Percentiles rank a stretch among this genome's conserved stretches.
Evolutionary conservation across 305 asterid genomes (phyloP).

Genomic region (Withania somnifera): DNA sequence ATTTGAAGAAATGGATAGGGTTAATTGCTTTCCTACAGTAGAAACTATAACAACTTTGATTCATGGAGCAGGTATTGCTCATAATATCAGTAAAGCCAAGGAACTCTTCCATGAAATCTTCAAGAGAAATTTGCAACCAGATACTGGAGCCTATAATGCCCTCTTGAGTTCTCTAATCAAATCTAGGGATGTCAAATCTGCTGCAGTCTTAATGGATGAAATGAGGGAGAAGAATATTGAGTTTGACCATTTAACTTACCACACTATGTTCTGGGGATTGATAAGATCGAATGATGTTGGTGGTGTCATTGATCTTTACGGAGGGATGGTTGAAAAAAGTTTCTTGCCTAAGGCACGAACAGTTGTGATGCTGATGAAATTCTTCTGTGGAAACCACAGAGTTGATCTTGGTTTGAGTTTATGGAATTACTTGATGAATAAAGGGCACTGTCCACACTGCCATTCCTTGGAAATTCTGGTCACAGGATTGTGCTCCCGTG

Average conservation of each 20-base stretch:
- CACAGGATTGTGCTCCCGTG: constrained; percentile 73
- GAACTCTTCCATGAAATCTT: constrained; percentile 45
- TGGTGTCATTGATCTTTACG: constrained; percentile 44
- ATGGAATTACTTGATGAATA: constrained; percentile 61
- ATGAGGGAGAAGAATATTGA: constrained; percentile 47
- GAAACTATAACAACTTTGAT: constrained; percentile 76
- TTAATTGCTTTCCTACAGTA: constrained; percentile 43
- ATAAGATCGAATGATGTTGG: constrained; percentile 40
- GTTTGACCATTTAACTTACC: constrained; percentile 65
- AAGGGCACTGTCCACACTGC: constrained; percentile 80
- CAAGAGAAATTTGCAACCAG: constrained; percentile 41
- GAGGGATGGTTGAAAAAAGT: constrained; percentile 45
- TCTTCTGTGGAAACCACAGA: constrained; percentile 48
- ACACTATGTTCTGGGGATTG: constrained; percentile 63
- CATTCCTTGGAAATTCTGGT: constrained; percentile 75
- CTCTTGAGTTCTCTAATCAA: constrained; percentile 55
- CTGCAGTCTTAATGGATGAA: constrained; percentile 48
- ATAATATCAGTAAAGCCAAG: constrained; percentile 49
- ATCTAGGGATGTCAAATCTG: constrained; percentile 49
- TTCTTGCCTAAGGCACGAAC: constrained; percentile 63
- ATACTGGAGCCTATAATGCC: constrained; percentile 69
- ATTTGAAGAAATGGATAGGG: constrained; percentile 61
- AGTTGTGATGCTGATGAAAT: constrained; percentile 67
- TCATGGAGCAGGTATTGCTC: constrained; percentile 89
- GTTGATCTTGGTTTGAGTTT: constrained; percentile 62